phyloP scores from a whole-genome alignment of 441 rosid genomes.

The Gossypium schwendimanii region DNA sequence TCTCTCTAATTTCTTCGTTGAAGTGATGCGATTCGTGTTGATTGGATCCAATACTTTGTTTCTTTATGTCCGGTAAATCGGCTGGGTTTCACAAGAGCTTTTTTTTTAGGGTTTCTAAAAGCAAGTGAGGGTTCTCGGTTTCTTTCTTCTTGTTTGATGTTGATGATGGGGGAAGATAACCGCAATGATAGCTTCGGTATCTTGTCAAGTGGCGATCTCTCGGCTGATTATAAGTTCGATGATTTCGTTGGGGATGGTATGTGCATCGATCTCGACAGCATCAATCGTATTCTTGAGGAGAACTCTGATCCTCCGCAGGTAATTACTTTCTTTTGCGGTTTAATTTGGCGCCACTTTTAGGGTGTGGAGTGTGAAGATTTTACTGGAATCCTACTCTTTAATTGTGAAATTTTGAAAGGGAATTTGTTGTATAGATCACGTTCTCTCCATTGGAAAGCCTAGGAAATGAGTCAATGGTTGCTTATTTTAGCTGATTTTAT shows the following conservation, averaged over 20 bases:
- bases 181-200: slow-evolving; percentile 4
- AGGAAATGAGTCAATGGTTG: not conserved
- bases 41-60: not conserved
- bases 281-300: slow-evolving; percentile 41
- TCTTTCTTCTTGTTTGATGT: slow-evolving; percentile 17
- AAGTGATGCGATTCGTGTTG: slow-evolving; percentile 12
- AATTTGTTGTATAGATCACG: not conserved
- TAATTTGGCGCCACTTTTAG: not conserved
- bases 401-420: not conserved
- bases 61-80: not conserved
- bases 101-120: slow-evolving; percentile 14
- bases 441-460: not conserved
- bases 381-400: not conserved
- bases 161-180: slow-evolving; percentile 36
- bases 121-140: slow-evolving; percentile 16
- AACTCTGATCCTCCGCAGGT: slow-evolving; percentile 44
- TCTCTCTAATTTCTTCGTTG: slow-evolving; percentile 10
- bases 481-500: not conserved
- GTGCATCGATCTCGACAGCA: slow-evolving; percentile 37
- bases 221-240: slow-evolving; percentile 24
- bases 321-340: not conserved
- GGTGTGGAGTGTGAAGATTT: not conserved
- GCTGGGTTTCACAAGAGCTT: not conserved
- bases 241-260: slow-evolving; percentile 33
- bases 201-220: slow-evolving; percentile 10